Conservation (phyloP, 1,284 basidiomycete species). For the Thecaphora thlaspeos region DNA sequence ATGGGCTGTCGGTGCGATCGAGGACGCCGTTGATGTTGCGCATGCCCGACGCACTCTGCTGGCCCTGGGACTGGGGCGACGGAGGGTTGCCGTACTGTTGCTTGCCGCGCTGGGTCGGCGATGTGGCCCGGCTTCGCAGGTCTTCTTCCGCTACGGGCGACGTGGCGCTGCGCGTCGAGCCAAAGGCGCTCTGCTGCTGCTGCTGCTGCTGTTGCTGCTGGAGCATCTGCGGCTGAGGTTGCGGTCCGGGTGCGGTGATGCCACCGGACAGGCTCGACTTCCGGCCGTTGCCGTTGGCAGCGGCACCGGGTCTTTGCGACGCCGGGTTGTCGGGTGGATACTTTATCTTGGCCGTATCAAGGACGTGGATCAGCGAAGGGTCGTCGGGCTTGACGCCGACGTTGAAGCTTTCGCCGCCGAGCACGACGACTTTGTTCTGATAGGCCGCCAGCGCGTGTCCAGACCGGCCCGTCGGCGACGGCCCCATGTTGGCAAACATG, state of each 20-base stretch:
- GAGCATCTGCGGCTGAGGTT: constrained; percentile 1
- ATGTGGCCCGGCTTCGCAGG: constrained; percentile 28
- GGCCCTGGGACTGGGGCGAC: constrained; percentile 15
- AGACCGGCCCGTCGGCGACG: constrained; percentile 81
- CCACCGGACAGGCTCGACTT: constrained; percentile 24
- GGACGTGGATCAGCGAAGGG: constrained; percentile 75
- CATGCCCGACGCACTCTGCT: constrained; percentile 23
- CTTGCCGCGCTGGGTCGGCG: constrained; percentile 23
- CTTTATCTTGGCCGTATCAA: constrained; percentile 57
- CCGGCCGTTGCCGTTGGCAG: no score
- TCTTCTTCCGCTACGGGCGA: constrained; percentile 27
- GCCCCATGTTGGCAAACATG: constrained; percentile 99
- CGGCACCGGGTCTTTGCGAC: no score
- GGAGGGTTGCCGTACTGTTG: constrained; percentile 8
- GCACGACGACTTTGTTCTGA: constrained; percentile 82
- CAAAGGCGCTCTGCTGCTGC: constrained; percentile 12
- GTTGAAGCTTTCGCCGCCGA: constrained; percentile 92
- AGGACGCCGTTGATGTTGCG: constrained; percentile 40
- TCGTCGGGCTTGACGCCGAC: constrained; percentile 72
- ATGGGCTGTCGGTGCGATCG: constrained; percentile 35
- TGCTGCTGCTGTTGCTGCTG: constrained; percentile 13
- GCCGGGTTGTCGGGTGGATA: constrained; percentile 51
- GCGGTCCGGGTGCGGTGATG: constrained; percentile 3
- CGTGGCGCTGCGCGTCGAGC: constrained; percentile 24
- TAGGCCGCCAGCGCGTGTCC: constrained; percentile 93